phyloP scores from a whole-genome alignment of 352 stramenopile species.

The Globisporangium cederbergense region DNA sequence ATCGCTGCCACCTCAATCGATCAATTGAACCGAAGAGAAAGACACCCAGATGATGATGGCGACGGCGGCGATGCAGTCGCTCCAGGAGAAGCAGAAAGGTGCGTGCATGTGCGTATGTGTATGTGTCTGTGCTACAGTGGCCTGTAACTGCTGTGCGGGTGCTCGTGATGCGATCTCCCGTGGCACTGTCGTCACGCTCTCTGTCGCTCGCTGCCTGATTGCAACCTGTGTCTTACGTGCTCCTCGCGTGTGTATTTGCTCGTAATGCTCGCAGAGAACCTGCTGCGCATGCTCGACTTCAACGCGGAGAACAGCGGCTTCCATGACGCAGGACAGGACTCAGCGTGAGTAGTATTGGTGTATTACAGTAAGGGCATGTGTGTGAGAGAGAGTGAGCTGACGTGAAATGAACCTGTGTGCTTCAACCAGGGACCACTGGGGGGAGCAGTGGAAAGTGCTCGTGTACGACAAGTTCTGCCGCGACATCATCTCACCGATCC shows the following conservation, averaged over 20 bases:
- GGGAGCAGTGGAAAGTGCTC: conserved; percentile 94
- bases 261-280: conserved; percentile 42
- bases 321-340: conserved; percentile 34
- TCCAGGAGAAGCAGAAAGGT: conserved; percentile 86
- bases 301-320: conserved; percentile 58
- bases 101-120: neutral
- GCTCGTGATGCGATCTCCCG: neutral
- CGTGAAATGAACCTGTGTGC: neutral
- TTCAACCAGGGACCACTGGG: conserved; percentile 57
- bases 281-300: conserved; percentile 85
- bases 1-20: too few relatives aligned
- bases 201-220: neutral
- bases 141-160: neutral
- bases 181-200: neutral
- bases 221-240: neutral
- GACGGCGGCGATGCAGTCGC: conserved; percentile 35
- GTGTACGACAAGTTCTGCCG: conserved; percentile 96
- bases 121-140: neutral
- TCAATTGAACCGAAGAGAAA: neutral
- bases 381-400: neutral
- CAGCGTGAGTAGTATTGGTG: conserved; percentile 23
- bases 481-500: conserved; percentile 97
- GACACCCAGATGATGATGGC: conserved; percentile 30
- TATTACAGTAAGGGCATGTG: neutral
- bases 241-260: neutral